Evolutionary conservation across 73 alveolate species (phyloP).

Genomic region (Uronychia binucleata): DNA sequence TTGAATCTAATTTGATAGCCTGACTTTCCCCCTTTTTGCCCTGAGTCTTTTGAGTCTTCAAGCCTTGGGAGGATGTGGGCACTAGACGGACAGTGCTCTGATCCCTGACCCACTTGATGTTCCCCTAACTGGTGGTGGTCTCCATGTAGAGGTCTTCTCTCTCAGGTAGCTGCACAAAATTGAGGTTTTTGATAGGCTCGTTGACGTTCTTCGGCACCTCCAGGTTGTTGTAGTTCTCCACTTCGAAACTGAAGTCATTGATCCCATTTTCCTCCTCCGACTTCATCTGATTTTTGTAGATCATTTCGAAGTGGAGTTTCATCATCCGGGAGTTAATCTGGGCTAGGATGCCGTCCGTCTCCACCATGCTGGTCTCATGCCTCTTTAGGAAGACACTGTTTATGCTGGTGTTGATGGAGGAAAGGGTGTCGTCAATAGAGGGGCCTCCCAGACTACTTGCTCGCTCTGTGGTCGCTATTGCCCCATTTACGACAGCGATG

Average conservation of each 20-base stretch:
- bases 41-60: neutral
- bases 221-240: neutral
- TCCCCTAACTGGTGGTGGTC: neutral
- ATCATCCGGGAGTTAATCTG: constrained; percentile 22
- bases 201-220: neutral
- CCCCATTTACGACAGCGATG: neutral
- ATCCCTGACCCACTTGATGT: neutral
- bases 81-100: neutral
- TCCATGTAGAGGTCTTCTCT: neutral
- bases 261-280: neutral
- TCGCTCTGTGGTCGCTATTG: neutral
- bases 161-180: neutral
- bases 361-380: constrained; percentile 23
- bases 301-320: constrained; percentile 32
- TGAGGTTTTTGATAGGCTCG: neutral
- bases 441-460: neutral
- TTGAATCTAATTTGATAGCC: neutral
- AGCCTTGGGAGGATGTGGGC: neutral
- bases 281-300: constrained; percentile 8
- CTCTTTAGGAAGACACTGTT: constrained; percentile 17
- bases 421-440: constrained; percentile 11
- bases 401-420: constrained; percentile 1
- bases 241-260: neutral
- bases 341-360: constrained; percentile 20
- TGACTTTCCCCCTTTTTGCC: neutral